These are phyloP conservation scores for Candida tibetensis DNA, from an alignment of 805 yeast genomes.

Conservation along the genomic window DNA sequence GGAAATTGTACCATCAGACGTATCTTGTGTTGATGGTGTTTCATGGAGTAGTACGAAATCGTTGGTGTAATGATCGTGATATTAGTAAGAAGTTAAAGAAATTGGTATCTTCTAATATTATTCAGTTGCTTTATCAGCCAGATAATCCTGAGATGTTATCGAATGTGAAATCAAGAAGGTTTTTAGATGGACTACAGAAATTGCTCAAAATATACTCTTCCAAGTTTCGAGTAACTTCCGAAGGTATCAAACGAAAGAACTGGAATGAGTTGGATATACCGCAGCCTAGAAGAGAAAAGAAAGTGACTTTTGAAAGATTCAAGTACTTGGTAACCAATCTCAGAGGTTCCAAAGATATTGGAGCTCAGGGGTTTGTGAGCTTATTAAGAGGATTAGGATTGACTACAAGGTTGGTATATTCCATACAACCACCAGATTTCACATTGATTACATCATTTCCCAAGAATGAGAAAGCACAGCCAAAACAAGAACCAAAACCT, in stretches of 20 bases:
- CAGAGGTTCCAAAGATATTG: slow-evolving; percentile 72
- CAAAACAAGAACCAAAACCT: slow-evolving; percentile 6
- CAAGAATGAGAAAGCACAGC: slow-evolving; percentile 4
- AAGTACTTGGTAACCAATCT: slow-evolving; percentile 39
- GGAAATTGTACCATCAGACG: slow-evolving; percentile 58
- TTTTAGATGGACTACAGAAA: slow-evolving; percentile 74
- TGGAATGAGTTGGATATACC: slow-evolving; percentile 30
- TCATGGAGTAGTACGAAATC: slow-evolving; percentile 68
- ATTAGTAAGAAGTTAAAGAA: slow-evolving; percentile 42
- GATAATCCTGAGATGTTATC: slow-evolving; percentile 12
- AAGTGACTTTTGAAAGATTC: slow-evolving; percentile 43
- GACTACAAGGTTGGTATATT: slow-evolving; percentile 71
- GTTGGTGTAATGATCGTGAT: slow-evolving; percentile 61
- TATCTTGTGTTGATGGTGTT: slow-evolving; percentile 56
- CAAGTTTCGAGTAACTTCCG: slow-evolving; percentile 47
- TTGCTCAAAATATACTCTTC: slow-evolving; percentile 61
- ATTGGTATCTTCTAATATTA: slow-evolving; percentile 47
- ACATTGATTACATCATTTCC: slow-evolving; percentile 32
- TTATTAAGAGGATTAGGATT: slow-evolving; percentile 68
- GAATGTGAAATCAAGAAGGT: slow-evolving; percentile 55
- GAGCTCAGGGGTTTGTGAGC: slow-evolving; percentile 85
- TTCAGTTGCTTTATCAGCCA: slow-evolving; percentile 34
- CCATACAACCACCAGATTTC: slow-evolving; percentile 89
- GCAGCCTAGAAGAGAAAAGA: slow-evolving; percentile 21
- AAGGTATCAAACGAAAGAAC: slow-evolving; percentile 34